Evolutionary conservation across 176 grass and related monocot genomes (phyloP), one percentile per base, ranked within the genome.

Genomic region (Cenchrus purpureus): DNA sequence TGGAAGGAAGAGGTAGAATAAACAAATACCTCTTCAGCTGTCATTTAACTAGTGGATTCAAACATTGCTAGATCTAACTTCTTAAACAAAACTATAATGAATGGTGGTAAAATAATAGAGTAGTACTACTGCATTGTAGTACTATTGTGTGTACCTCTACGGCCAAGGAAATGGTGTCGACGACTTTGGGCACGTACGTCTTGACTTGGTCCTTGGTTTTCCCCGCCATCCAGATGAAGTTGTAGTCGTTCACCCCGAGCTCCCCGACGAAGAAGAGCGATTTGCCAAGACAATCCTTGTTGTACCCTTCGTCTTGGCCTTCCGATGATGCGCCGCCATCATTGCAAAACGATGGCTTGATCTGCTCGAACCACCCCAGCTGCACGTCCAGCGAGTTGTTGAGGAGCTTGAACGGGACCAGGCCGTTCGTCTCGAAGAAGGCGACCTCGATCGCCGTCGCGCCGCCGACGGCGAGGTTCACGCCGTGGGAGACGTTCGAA

Each of bases 361-460:
- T 25, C 53, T 91, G 5, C 85, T 93, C 73, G 62, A 93, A 93
- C 89, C 87, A 88, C 6, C 42, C 82, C 13, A 93, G n/a, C 80
- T 97, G 48, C 19, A 75, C 73, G 51, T 54, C 72, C 72, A 75
- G 29, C 8, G 49, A 54, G 13, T 56, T 71, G 73, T 91, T 91
- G 2, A 85, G 40, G 1, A 82, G 45, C 45, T 76, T 29, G 9
- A 58, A n/a, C 12, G 0, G 20, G 3, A 84, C 75, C n/a, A 91
- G 56, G 1, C 68, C 68, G 52, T 71, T 84, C 19, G 65, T 62
- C 65, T 81, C 32, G 50, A 88, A 83, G 85, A 84, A 97, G 16
- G 54, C 80, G 4, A 78, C 20, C 22, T 25, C 22, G 22, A 25
- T 25, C 22, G 22, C 22, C 22, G 22, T 78, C 29, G 89, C 91